Conservation (phyloP, 1,139 yeast genomes). For the Kodamaea fungicola region DNA sequence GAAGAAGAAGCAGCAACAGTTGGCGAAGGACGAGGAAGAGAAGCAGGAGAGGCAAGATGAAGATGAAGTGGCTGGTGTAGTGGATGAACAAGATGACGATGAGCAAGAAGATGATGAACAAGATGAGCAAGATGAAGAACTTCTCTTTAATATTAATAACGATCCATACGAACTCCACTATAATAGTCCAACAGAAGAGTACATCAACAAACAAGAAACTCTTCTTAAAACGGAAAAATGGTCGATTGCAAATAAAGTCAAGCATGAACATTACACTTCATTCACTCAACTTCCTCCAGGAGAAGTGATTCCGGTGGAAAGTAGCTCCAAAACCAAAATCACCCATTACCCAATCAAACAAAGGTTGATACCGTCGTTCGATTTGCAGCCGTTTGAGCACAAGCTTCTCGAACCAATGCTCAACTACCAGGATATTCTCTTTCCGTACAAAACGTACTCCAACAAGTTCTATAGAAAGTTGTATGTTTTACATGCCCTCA, state of each 20-base stretch:
- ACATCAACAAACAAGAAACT: conserved; percentile 32
- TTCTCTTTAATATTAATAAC: conserved; percentile 17
- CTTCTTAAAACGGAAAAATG: conserved; percentile 23
- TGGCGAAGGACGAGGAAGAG: conserved; percentile 6
- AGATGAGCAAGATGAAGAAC: conserved; percentile 26
- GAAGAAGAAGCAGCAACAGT: conserved; percentile 15
- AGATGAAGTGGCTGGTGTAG: conserved; percentile 28
- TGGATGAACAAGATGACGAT: conserved; percentile 29
- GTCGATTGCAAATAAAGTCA: conserved; percentile 19
- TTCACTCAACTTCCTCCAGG: conserved; percentile 33
- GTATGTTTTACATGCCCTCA: conserved; percentile 69
- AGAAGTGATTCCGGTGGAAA: conserved; percentile 10
- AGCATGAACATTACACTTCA: conserved; percentile 20
- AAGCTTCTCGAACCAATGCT: conserved; percentile 56
- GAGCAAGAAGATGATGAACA: conserved; percentile 22
- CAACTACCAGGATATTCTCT: conserved; percentile 68
- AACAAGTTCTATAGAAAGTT: conserved; percentile 57
- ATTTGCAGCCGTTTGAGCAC: conserved; percentile 22
- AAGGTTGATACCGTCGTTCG: conserved; percentile 28
- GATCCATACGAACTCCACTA: conserved; percentile 81
- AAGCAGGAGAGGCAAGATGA: conserved; percentile 23
- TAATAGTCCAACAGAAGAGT: conserved; percentile 47
- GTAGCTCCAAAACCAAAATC: conserved; percentile 3
- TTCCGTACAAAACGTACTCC: conserved; percentile 45
- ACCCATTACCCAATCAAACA: conserved; percentile 24